Base-by-base conservation (phyloP, 1,284 basidiomycete genomes). In the Farysia itapuensis region DNA sequence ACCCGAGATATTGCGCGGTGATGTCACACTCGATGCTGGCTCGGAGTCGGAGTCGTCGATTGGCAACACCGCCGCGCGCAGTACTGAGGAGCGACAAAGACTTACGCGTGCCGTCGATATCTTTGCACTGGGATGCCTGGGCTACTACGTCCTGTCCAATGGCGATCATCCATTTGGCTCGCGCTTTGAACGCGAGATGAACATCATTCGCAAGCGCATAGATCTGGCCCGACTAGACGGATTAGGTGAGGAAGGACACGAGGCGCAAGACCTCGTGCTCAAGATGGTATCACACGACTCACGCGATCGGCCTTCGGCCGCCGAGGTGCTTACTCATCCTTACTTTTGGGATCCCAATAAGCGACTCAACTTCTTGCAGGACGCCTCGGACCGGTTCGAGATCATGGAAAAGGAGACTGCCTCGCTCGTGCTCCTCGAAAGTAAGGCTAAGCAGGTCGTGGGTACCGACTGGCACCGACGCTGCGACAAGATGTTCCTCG, bases 361-460 rank as follows among this genome's bases (percentile, higher is more conserved):
- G 61, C 84, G 93, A 25, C 80, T 99, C 3, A 85, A 84, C 35
- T 99, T 98, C 83, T 80, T 99, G 13, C 93, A 95, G 78, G 94
- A 98, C 64, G 90, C 91, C 0, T 96, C 91, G 0, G 94, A 98
- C 77, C 85, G 92, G 2, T 97, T 98, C 77, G 94, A 99, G 79
- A 93, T 92, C 73, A 94, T 99, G 90, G 71, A 74, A 21, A 65
- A 65, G 30, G 91, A 94, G 39, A 89, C 95, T 41, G 80, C 84
- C 0, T 83, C 85, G 40, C 81, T 98, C 13, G 74, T 88, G 12
- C 78, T 83, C 20, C 83, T 99, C 21, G 95, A 98, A 78, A 82
- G 46, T 6, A 36, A 51, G 14, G 66, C 66, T 13, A 43, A 30
- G 26, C 46, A 38, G 14, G 66, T 76, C 7, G 26, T 75, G 8